These are phyloP conservation scores for Candida gigantensis DNA, from an alignment of 1,139 yeast species.

Conservation along the genomic window DNA sequence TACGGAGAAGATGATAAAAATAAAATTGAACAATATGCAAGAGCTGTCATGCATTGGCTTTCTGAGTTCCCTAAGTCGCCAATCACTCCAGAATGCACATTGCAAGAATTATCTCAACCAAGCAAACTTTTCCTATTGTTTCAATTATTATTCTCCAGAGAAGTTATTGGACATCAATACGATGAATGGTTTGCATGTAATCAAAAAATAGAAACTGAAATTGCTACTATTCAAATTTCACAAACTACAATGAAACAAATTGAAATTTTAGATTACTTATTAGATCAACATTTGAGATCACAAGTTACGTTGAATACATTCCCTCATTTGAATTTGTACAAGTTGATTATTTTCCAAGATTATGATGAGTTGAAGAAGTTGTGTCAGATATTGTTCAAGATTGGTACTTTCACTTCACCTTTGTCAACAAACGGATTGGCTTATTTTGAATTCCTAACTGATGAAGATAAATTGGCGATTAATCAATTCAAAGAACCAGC, in stretches of 20 bases:
- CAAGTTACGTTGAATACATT: slow-evolving; percentile 4
- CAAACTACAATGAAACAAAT: slow-evolving; percentile 15
- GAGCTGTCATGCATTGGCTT: slow-evolving; percentile 26
- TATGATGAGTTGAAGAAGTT: slow-evolving; percentile 17
- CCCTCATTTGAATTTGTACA: slow-evolving; percentile 16
- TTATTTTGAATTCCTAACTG: slow-evolving; percentile 20
- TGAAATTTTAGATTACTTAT: slow-evolving; percentile 13
- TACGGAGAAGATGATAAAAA: neutral
- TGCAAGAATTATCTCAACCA: slow-evolving; percentile 19
- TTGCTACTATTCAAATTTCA: slow-evolving; percentile 7
- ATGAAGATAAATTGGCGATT: slow-evolving; percentile 16
- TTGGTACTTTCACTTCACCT: slow-evolving; percentile 25
- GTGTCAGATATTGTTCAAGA: slow-evolving; percentile 20
- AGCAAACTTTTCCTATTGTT: slow-evolving; percentile 16
- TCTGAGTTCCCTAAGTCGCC: slow-evolving; percentile 26
- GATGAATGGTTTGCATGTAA: slow-evolving; percentile 5
- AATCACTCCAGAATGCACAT: slow-evolving; percentile 10
- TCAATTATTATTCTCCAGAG: slow-evolving; percentile 16
- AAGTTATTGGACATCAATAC: slow-evolving; percentile 15
- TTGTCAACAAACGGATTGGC: slow-evolving; percentile 23
- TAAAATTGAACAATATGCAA: slow-evolving; percentile 4
- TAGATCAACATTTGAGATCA: slow-evolving; percentile 16
- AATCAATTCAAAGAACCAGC: slow-evolving; percentile 2
- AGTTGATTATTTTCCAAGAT: slow-evolving; percentile 20
- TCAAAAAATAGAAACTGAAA: slow-evolving; percentile 6